Percentiles rank a stretch among this genome's conserved stretches.
These are phyloP conservation scores for Sordariomycetes sp. DNA, from an alignment of 2,329 filamentous ascomycete species.

Conservation along the genomic window DNA sequence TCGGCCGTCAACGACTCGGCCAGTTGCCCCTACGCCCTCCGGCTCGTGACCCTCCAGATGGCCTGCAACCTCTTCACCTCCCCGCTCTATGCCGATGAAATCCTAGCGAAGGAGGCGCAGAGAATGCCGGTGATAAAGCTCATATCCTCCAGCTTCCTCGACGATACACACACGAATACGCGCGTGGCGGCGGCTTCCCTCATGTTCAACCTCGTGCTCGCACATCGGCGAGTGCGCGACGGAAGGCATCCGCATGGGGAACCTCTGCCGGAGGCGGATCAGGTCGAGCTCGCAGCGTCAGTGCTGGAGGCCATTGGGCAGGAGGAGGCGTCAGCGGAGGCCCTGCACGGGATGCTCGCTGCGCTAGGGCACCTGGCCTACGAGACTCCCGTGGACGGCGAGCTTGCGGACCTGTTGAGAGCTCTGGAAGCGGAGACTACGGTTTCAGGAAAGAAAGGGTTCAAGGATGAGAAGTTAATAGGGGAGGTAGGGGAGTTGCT, in stretches of 20 bases:
- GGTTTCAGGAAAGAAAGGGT: slow-evolving; percentile 45
- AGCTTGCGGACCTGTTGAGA: slow-evolving; percentile 68
- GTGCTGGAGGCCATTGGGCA: slow-evolving; percentile 61
- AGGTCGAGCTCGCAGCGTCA: slow-evolving; percentile 74
- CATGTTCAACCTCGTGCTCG: slow-evolving; percentile 68
- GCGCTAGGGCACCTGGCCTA: slow-evolving; percentile 70
- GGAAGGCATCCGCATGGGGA: slow-evolving; percentile 37
- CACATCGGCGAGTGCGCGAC: slow-evolving; percentile 55
- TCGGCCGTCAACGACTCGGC: slow-evolving; percentile 44
- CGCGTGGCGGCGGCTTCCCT: slow-evolving; percentile 75
- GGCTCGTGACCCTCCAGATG: slow-evolving; percentile 74
- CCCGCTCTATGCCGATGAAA: slow-evolving; percentile 55
- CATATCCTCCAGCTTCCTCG: slow-evolving; percentile 68
- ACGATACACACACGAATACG: slow-evolving; percentile 61
- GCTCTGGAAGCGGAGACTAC: slow-evolving; percentile 64
- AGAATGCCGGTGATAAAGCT: slow-evolving; percentile 54
- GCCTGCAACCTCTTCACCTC: slow-evolving; percentile 78
- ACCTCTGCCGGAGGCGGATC: slow-evolving; percentile 54
- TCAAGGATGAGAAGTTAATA: slow-evolving; percentile 48
- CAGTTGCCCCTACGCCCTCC: slow-evolving; percentile 66
- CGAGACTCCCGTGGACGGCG: slow-evolving; percentile 56
- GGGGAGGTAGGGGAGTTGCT: slow-evolving; percentile 43
- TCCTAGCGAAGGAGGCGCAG: slow-evolving; percentile 41
- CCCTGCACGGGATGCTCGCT: slow-evolving; percentile 64
- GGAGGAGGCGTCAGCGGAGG: slow-evolving; percentile 55